These are phyloP conservation scores for Didymella pomorum DNA, from an alignment of 2,329 filamentous ascomycete species.

Conservation along the genomic window DNA sequence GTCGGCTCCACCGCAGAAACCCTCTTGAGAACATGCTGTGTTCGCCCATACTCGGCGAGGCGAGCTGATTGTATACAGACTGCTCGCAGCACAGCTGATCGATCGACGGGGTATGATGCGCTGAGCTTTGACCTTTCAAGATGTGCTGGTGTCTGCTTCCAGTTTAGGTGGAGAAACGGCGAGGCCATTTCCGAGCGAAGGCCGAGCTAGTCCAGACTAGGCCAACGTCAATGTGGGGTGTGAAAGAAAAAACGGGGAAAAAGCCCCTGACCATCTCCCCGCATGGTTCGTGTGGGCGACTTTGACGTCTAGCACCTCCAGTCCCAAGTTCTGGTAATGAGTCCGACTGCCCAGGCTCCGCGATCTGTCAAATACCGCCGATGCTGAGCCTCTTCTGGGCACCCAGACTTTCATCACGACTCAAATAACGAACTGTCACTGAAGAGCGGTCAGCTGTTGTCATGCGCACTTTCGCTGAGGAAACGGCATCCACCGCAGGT, in stretches of 20 bases:
- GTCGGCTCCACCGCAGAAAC: slow-evolving; percentile 5
- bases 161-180: slow-evolving; percentile 3
- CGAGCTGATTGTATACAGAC: neutral
- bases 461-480: slow-evolving; percentile 3
- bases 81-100: slow-evolving; percentile 8
- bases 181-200: slow-evolving; percentile 16
- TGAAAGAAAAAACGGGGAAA: neutral
- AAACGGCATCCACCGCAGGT: slow-evolving; percentile 15
- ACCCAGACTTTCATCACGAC: neutral
- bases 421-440: neutral
- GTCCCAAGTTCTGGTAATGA: slow-evolving; percentile 7
- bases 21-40: neutral
- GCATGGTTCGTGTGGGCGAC: slow-evolving; percentile 16
- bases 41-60: slow-evolving; percentile 1
- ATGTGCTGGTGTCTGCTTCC: slow-evolving; percentile 4
- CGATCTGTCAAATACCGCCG: slow-evolving; percentile 4
- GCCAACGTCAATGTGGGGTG: neutral
- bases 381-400: slow-evolving; percentile 12
- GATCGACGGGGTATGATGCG: slow-evolving; percentile 14
- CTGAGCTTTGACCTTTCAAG: slow-evolving; percentile 8
- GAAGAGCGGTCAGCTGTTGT: slow-evolving; percentile 9
- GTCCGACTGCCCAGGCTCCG: slow-evolving; percentile 12
- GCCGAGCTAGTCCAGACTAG: slow-evolving; percentile 1
- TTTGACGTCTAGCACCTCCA: slow-evolving; percentile 13
- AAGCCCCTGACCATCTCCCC: slow-evolving; percentile 17